Base-by-base conservation (phyloP, 2,329 filamentous ascomycete genomes). In the Trichoderma asperellum region DNA sequence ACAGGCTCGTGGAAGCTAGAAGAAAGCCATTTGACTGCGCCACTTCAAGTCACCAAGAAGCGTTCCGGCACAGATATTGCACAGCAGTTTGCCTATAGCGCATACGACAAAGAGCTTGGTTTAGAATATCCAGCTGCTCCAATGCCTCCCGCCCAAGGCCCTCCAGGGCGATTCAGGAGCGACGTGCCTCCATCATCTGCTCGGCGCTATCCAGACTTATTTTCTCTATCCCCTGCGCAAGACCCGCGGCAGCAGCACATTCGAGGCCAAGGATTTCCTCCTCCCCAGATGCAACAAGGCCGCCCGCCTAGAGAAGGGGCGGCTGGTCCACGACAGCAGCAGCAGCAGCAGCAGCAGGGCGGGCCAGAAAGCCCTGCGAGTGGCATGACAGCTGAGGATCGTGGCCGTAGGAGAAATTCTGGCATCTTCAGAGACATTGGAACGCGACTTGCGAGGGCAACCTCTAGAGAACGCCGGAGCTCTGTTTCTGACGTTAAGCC, bases 21-120 rank as follows among this genome's bases (percentile, higher is more conserved):
- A 71, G 85, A 87, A 76, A 88, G 86, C 11, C 81, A 85, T 69
- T 78, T 88, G 43, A 77, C 82, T 1, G 82, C 86, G 71, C 87
- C 87, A 32, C 79, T 88, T 21, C 77, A 81, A 64, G 68, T 79
- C 2, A 73, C 75, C 11, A 77, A 77, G 63, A 79, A 79, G 60
- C 77, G 79, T 24, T 73, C 79, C 27, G 77, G 75, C 21, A 77
- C 77, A 2, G 73, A 73, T 21, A 71, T 71, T 58, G 75, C 76
- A 2, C 80, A 78, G 55, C 77, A 78, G 58, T 66, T 74, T 1
- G 58, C 75, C 0, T 77, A 75, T 53, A 81, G 79, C 65, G 83
- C 80, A 10, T 83, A 83, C 53, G 85, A 87, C 64, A 88, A 87
- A 73, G 86, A 88, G 73, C 86, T 82, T 0, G 85, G 83, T 0